Base-by-base conservation (phyloP, 371 early-diverging fungal genomes). In the Actinomortierella ambigua region DNA sequence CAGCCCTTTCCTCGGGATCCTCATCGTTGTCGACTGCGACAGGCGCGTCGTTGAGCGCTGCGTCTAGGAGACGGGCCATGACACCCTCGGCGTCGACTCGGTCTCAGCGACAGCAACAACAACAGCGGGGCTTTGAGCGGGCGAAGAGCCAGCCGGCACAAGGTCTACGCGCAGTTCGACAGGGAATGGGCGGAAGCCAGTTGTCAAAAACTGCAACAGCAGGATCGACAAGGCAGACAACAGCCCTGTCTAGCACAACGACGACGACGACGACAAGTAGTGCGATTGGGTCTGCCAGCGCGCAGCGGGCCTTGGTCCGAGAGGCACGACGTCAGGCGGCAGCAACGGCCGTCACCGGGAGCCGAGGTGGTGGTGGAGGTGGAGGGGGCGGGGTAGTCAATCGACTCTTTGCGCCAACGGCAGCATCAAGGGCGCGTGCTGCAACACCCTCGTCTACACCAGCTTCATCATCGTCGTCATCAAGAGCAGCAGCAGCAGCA, bases 281-380 rank as follows among this genome's bases (percentile, higher is more conserved):
- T 5, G 24, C 28, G 9, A 68, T 68, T 50, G 68, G 68, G 3
- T 44, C 54, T 23, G 68, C 68, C n/a, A 68, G 69, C 26, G 63
- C 69, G 2, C 55, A 59, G 39, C 42, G 69, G 39, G 69, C 69
- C 0, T 47, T 55, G 6, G 53, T 46, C 42, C 69, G 69, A 3
- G 68, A 68, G 43, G 63, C 63, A 15, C 55, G 63, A 18, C 27
- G 55, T 20, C 63, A 54, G 39, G 55, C 57, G 1, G 57, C 53
- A 0, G 26, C 53, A n/a, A 26, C 28, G 4, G 2, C 49, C 11
- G 34, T 34, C 34, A 6, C 34, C 11, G 34, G n/a, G n/a, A n/a
- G n/a, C n/a, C n/a, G 34, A 34, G 34, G 34, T 6, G 34, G 34
- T 34, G 34, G 7, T 34, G 34, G 4, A 34, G 4, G 7, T 6